Evolutionary conservation across 2,329 filamentous ascomycete species (phyloP), one percentile per base, ranked within the genome.

Genomic region (Cercospora zeina): DNA sequence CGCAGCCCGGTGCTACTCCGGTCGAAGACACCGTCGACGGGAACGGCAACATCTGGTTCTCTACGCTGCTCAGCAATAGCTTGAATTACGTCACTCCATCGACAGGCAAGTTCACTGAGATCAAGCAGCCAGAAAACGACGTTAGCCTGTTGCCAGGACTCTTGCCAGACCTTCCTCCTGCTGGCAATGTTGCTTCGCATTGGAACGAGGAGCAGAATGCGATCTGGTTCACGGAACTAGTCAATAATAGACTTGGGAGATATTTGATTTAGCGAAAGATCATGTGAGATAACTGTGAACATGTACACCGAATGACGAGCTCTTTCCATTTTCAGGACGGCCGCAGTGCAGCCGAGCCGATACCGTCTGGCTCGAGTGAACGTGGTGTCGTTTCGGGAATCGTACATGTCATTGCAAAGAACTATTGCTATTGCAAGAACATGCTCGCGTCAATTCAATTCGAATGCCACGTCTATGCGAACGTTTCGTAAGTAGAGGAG

Each of bases 21-120:
- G 59, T 68, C 36, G 67, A 66, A 19, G 57, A 67, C 34, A 65
- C 63, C 11, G 65, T 69, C 11, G 66, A 65, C 33, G 37, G 50
- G 33, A 34, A 67, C 19, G 66, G 67, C 39, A 67, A 67, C 31
- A 62, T 69, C 55, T 70, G 63, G 64, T 67, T 61, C 61, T 65
- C 63, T 4, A 67, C 63, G 1, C 51, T 66, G 10, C 59, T 63
- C 13, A 54, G 62, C 16, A 68, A 68, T 61, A 62, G 61, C 19
- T 53, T 68, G 42, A 68, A 68, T 31, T 68, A 67, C 36, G 31
- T 67, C 36, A 67, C 64, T 10, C 66, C 66, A 21, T 61, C 58
- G 4, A 65, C 66, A 14, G 62, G 64, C 19, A 51, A 63, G 37
- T 57, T 66, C 55, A 68, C 66, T 3, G 50, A 33, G 1, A 66